These are phyloP conservation scores for Acidiella bohemica DNA, from an alignment of 495 filamentous ascomycete species.

Conservation along the genomic window DNA sequence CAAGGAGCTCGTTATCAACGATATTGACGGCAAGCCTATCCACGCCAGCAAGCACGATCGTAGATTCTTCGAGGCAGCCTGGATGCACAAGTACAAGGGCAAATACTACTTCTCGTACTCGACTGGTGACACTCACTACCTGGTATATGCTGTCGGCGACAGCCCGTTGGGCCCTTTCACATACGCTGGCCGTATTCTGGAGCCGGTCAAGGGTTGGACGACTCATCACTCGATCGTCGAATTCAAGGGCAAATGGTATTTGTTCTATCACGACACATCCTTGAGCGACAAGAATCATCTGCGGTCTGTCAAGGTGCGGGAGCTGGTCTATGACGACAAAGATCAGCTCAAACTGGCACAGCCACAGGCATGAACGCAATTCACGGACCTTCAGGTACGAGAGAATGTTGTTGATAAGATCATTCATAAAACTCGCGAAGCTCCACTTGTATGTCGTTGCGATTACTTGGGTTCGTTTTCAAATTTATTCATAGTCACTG, in stretches of 20 bases:
- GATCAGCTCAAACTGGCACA: slow-evolving; percentile 39
- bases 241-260: slow-evolving; percentile 52
- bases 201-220: slow-evolving; percentile 66
- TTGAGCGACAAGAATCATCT: slow-evolving; percentile 53
- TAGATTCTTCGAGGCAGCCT: slow-evolving; percentile 67
- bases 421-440: too few relatives aligned
- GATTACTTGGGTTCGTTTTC: too few relatives aligned
- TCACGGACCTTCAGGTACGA: too few relatives aligned
- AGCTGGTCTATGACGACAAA: slow-evolving; percentile 54
- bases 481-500: too few relatives aligned
- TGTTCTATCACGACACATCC: slow-evolving; percentile 62
- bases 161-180: slow-evolving; percentile 55
- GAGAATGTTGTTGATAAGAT: too few relatives aligned
- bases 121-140: slow-evolving; percentile 58
- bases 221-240: slow-evolving; percentile 69
- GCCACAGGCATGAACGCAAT: slow-evolving; percentile 17
- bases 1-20: slow-evolving; percentile 42
- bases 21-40: slow-evolving; percentile 44
- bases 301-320: slow-evolving; percentile 54
- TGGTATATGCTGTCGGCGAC: slow-evolving; percentile 49
- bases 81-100: slow-evolving; percentile 53
- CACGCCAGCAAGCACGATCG: slow-evolving; percentile 52
- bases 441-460: too few relatives aligned
- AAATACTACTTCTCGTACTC: slow-evolving; percentile 66
- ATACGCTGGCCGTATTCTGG: slow-evolving; percentile 53